These are phyloP conservation scores for Eragrostis tef DNA, from an alignment of 202 grass and related monocot species.

Conservation along the genomic window DNA sequence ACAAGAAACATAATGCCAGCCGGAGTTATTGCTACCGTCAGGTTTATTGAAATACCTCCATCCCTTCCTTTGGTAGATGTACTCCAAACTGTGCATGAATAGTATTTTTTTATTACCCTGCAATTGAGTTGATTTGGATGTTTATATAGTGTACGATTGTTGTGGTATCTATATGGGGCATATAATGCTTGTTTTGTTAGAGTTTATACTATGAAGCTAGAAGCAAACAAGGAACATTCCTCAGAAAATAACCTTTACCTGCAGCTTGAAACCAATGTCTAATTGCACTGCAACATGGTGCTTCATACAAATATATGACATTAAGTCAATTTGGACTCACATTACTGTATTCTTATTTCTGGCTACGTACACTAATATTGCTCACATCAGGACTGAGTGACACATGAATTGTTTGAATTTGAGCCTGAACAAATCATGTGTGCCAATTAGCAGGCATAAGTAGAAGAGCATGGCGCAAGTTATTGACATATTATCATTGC, in stretches of 20 bases:
- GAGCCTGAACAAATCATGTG: neutral
- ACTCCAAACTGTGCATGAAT: neutral
- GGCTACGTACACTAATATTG: neutral
- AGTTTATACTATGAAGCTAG: neutral
- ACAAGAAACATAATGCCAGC: conserved; percentile 88
- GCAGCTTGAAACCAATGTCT: neutral
- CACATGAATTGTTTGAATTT: neutral
- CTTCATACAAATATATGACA: neutral
- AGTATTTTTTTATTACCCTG: neutral
- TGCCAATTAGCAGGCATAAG: neutral
- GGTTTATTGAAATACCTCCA: conserved; percentile 46
- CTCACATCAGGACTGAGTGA: neutral
- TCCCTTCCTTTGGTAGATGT: neutral
- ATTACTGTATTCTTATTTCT: neutral
- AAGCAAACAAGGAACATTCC: no score
- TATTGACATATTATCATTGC: no score
- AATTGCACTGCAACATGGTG: neutral
- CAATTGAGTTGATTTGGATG: conserved; percentile 15
- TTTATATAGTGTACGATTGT: neutral
- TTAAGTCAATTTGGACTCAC: neutral
- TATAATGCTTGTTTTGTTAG: neutral
- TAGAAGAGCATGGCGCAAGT: neutral
- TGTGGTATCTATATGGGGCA: neutral
- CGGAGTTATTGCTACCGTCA: conserved; percentile 79
- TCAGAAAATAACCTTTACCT: neutral